Evolutionary conservation across 805 yeast genomes (phyloP).

Genomic region (Metschnikowia koreensis): DNA sequence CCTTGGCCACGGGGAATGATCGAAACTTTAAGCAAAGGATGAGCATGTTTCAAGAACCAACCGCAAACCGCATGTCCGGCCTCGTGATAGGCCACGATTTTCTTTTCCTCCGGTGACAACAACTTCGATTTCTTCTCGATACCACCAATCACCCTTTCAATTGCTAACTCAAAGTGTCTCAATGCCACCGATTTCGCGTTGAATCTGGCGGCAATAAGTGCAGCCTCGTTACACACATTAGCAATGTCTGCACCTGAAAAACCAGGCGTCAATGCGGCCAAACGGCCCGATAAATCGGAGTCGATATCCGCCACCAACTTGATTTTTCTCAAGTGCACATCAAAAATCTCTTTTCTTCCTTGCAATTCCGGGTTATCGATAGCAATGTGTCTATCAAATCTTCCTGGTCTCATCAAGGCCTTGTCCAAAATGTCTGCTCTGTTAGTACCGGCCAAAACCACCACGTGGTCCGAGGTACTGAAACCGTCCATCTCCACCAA

Average conservation of each 20-base stretch:
- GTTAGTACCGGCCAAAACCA: constrained; percentile 96
- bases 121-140: constrained; percentile 86
- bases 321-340: constrained; percentile 77
- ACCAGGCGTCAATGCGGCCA: constrained; percentile 96
- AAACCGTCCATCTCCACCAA: constrained; percentile 99
- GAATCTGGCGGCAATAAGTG: constrained; percentile 90
- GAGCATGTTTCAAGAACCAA: constrained; percentile 89
- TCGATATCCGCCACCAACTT: constrained; percentile 33
- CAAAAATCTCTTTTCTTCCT: constrained; percentile 90
- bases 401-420: constrained; percentile 94
- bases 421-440: constrained; percentile 90
- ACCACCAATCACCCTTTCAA: constrained; percentile 96
- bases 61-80: constrained; percentile 99
- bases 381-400: constrained; percentile 91
- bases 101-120: constrained; percentile 81
- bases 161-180: constrained; percentile 89
- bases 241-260: constrained; percentile 99
- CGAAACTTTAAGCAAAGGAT: constrained; percentile 93
- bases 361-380: constrained; percentile 93
- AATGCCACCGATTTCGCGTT: constrained; percentile 68
- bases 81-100: constrained; percentile 93
- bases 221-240: constrained; percentile 95
- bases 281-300: constrained; percentile 67
- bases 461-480: constrained; percentile 84
- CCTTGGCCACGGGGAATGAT: constrained; percentile 97